Evolutionary conservation across 1,139 yeast species (phyloP).

Genomic region (Nematodospora anomalae): DNA sequence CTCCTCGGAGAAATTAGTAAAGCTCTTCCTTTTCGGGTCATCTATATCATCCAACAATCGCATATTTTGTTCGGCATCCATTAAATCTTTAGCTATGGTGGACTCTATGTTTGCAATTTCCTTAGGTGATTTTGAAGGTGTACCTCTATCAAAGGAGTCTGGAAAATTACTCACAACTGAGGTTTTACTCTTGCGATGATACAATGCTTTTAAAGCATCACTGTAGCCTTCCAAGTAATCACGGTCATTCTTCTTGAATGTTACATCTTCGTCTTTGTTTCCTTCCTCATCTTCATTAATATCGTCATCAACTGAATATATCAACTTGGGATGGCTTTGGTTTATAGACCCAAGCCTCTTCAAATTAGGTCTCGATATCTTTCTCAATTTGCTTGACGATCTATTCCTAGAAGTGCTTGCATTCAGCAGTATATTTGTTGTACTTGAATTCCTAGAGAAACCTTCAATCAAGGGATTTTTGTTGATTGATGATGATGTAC

Average conservation of each 20-base stretch:
- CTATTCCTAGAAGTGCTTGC: conserved; percentile 10
- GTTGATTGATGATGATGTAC: conserved; percentile 9
- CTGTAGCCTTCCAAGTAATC: conserved; percentile 71
- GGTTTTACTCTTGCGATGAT: conserved; percentile 23
- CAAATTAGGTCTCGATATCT: conserved; percentile 23
- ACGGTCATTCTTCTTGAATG: conserved; percentile 37
- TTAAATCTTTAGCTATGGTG: conserved; percentile 19
- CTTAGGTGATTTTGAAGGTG: conserved; percentile 9
- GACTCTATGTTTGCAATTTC: conserved; percentile 16
- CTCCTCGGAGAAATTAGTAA: conserved; percentile 9
- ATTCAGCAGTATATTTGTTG: conserved; percentile 10
- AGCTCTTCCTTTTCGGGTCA: conserved; percentile 2
- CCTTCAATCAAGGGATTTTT: conserved; percentile 5
- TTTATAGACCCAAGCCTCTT: conserved; percentile 21
- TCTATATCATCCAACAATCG: conserved; percentile 19
- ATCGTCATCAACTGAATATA: conserved; percentile 78
- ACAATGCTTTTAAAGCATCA: conserved; percentile 58
- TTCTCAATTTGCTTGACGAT: conserved; percentile 11
- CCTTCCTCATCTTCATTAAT: conserved; percentile 44
- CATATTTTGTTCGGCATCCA: conserved; percentile 23
- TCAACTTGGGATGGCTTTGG: conserved; percentile 30
- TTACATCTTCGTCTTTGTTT: conserved; percentile 50
- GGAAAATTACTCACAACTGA: conserved; percentile 6
- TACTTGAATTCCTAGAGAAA: conserved; percentile 11
- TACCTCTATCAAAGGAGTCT: conserved; percentile 10